These are phyloP conservation scores for Auricularia cornea DNA, from an alignment of 768 basidiomycete genomes.

Conservation along the genomic window DNA sequence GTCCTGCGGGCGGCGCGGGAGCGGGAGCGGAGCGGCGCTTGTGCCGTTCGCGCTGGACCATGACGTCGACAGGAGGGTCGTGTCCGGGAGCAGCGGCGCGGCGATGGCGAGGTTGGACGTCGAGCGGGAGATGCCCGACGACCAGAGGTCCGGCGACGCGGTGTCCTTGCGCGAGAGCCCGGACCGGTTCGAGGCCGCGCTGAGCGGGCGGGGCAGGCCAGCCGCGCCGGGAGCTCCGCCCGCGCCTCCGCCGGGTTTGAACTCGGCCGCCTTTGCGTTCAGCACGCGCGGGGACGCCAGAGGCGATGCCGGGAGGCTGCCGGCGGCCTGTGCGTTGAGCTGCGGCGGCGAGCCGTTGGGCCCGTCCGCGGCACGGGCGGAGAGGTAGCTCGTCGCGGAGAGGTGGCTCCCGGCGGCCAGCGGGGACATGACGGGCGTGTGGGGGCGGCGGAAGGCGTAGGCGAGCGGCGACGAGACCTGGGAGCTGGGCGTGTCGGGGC, in stretches of 20 bases:
- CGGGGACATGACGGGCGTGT: conserved; percentile 71
- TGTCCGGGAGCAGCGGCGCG: conserved; percentile 77
- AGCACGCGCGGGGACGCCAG: conserved; percentile 77
- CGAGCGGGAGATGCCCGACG: conserved; percentile 52
- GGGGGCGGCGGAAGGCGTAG: conserved; percentile 65
- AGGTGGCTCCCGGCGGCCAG: conserved; percentile 45
- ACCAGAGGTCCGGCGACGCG: conserved; percentile 87
- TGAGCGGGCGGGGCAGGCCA: conserved; percentile 52
- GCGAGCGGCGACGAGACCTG: conserved; percentile 57
- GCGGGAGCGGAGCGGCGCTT: conserved; percentile 7
- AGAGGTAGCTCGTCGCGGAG: conserved; percentile 46
- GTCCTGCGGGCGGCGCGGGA: conserved; percentile 6
- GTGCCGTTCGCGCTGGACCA: background rate
- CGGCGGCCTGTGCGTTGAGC: conserved; percentile 53
- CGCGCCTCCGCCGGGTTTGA: conserved; percentile 52
- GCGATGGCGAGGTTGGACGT: conserved; percentile 87
- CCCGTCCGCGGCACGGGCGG: conserved; percentile 38
- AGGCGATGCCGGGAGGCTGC: conserved; percentile 76
- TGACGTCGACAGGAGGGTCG: conserved; percentile 35
- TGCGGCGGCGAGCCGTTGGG: conserved; percentile 51
- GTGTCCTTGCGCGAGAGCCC: conserved; percentile 55
- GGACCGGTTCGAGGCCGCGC: conserved; percentile 55
- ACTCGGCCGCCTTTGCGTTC: conserved; percentile 85
- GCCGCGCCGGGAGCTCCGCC: no score
- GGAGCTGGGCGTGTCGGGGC: conserved; percentile 70